phyloP scores from a whole-genome alignment of 2,329 filamentous ascomycete genomes.

The Diaporthe sp. region DNA sequence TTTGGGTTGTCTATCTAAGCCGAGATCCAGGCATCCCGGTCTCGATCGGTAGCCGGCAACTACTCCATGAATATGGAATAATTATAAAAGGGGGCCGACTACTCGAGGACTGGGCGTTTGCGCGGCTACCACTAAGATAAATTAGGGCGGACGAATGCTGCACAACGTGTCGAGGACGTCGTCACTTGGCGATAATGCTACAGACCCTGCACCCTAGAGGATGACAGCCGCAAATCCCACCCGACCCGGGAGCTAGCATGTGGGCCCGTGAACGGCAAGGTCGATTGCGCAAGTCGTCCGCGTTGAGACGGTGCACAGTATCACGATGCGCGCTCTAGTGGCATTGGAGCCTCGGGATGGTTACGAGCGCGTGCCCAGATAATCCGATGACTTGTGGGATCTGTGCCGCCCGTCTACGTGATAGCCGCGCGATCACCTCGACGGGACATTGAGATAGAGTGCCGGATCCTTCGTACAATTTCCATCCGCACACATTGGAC shows the following conservation, averaged over 20 bases:
- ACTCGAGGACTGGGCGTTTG: neutral
- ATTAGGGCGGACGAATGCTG: neutral
- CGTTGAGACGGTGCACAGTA: conserved; percentile 23
- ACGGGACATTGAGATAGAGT: neutral
- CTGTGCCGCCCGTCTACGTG: neutral
- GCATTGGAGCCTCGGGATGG: neutral
- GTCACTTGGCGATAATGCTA: neutral
- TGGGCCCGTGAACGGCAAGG: conserved; percentile 19
- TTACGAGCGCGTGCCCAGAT: neutral
- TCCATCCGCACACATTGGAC: neutral
- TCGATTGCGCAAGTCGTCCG: conserved; percentile 8
- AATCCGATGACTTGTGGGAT: conserved; percentile 24
- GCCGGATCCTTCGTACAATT: neutral
- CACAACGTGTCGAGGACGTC: conserved; percentile 4
- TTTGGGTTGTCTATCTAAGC: conserved; percentile 21
- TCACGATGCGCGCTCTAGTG: neutral
- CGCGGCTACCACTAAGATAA: neutral
- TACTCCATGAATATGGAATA: conserved; percentile 7
- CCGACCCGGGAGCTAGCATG: conserved; percentile 9
- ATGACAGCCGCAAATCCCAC: conserved; percentile 1
- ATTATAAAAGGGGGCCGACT: neutral
- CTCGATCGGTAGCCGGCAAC: conserved; percentile 32
- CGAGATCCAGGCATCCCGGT: conserved; percentile 17
- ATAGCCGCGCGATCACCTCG: conserved; percentile 19
- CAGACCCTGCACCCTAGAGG: conserved; percentile 12